Evolutionary conservation across 257 asterid species (phyloP).

Genomic region (Hygrophila difformis): DNA sequence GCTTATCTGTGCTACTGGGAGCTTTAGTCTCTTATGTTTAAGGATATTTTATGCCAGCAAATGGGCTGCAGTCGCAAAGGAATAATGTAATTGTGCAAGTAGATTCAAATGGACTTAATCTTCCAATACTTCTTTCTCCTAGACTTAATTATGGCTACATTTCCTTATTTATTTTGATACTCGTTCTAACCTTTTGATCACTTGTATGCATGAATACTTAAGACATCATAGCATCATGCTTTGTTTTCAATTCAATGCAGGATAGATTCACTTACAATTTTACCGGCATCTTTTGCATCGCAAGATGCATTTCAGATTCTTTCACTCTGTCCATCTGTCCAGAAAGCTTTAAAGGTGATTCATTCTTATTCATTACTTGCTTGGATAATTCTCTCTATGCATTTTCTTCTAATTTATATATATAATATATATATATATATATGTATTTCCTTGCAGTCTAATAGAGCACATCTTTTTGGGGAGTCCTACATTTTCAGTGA

Average conservation of each 20-base stretch:
- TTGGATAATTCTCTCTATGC: constrained; percentile 5
- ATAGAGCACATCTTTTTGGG: constrained; percentile 68
- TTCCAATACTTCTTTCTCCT: background rate
- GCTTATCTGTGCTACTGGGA: too few relatives aligned
- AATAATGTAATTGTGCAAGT: too few relatives aligned
- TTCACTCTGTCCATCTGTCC: constrained; percentile 75
- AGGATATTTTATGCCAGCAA: too few relatives aligned
- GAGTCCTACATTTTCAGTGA: constrained; percentile 77
- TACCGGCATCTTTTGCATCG: constrained; percentile 72
- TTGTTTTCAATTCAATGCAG: constrained; percentile 29
- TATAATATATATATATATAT: too few relatives aligned
- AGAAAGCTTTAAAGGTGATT: constrained; percentile 66
- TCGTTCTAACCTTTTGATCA: too few relatives aligned
- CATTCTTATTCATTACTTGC: constrained; percentile 12
- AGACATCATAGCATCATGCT: constrained; percentile 2
- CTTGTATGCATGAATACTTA: constrained; percentile 10
- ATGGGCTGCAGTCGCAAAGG: too few relatives aligned
- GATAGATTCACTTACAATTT: constrained; percentile 79
- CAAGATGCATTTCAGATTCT: constrained; percentile 85
- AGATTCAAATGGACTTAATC: too few relatives aligned
- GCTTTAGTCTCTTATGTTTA: too few relatives aligned
- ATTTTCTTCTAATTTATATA: constrained; percentile 17
- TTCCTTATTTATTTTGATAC: too few relatives aligned
- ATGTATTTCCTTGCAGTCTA: constrained; percentile 51
- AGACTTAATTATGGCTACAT: constrained; percentile 1